Base-by-base conservation (phyloP, 805 yeast genomes). In the Komagataella pastoris region DNA sequence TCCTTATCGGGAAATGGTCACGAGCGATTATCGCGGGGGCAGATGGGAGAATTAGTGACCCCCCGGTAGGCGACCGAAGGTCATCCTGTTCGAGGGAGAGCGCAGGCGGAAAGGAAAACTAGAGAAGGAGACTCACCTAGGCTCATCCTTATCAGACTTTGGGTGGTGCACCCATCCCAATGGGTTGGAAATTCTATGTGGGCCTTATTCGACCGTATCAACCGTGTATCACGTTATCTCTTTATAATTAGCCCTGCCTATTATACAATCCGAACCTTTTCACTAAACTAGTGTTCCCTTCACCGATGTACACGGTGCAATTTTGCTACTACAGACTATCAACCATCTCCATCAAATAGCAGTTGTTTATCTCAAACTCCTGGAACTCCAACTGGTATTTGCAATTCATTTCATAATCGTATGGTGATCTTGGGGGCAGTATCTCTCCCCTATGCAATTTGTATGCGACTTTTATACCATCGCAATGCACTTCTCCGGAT, bases 391-490 rank as follows among this genome's bases (percentile, higher is more conserved):
- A 21, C 44, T 55, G 51, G 44, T 61, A 63, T 36, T 62, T 55
- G 14, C 59, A 55, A 12, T 58, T 52, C 2, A 52, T 43, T 3
- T 59, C 63, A 49, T 54, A 63, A 48, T 62, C 66, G 46, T 61
- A 63, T 8, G 62, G 65, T 12, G 60, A 52, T 47, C 56, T 54
- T 8, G 65, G 61, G 6, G 60, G 61, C 1, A 59, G 30, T 48
- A 57, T 60, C 21, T 55, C 60, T 8, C 64, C 65, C 49, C 57
- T 59, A 2, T 14, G 23, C n/a, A 63, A 17, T 12, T 47, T 58
- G 52, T 57, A 62, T 8, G 53, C 48, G 2, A 48, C 48, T 4
- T 36, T 46, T 8, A 55, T 46, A 12, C 44, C 24, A 6, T 55
- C 53, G 1, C 51, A 44, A 17, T 53, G 49, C 6, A 49, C 45